Evolutionary conservation across 805 yeast genomes (phyloP).

Genomic region (Pichia kluyveri): DNA sequence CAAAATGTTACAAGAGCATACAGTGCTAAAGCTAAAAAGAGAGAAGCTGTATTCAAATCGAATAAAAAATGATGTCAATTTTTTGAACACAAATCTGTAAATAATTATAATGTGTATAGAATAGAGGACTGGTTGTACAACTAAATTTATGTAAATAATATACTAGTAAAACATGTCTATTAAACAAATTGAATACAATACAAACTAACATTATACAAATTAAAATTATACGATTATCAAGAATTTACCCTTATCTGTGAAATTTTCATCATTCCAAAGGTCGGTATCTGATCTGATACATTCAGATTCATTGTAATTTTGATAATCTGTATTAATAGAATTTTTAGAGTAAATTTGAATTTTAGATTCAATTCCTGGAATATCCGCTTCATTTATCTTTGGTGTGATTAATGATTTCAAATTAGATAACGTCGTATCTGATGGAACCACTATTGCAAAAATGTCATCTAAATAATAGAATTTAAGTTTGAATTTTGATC

Average conservation of each 20-base stretch:
- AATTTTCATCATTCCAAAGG: constrained; percentile 20
- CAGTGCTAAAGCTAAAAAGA: constrained; percentile 23
- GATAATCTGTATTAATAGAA: constrained; percentile 16
- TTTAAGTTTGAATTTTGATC: constrained; percentile 49
- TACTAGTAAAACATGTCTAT: too few relatives aligned
- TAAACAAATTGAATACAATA: too few relatives aligned
- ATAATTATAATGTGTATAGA: too few relatives aligned
- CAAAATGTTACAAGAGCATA: constrained; percentile 26
- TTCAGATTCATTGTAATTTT: constrained; percentile 13
- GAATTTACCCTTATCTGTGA: constrained; percentile 27
- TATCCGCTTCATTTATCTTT: constrained; percentile 24
- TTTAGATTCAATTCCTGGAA: constrained; percentile 14
- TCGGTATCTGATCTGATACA: constrained; percentile 16
- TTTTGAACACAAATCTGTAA: too few relatives aligned
- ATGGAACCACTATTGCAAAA: constrained; percentile 46
- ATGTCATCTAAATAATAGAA: constrained; percentile 76
- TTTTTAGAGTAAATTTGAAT: constrained; percentile 24
- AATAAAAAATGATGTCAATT: neutral
- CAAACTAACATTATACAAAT: too few relatives aligned
- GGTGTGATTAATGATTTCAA: constrained; percentile 22
- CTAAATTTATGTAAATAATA: too few relatives aligned
- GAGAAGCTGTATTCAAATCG: neutral
- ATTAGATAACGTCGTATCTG: constrained; percentile 15
- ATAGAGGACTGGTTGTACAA: too few relatives aligned
- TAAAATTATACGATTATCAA: constrained; percentile 16